Percentiles rank a stretch among this genome's conserved stretches.
phyloP scores from a whole-genome alignment of 441 rosid species.

The Croton setiger region DNA sequence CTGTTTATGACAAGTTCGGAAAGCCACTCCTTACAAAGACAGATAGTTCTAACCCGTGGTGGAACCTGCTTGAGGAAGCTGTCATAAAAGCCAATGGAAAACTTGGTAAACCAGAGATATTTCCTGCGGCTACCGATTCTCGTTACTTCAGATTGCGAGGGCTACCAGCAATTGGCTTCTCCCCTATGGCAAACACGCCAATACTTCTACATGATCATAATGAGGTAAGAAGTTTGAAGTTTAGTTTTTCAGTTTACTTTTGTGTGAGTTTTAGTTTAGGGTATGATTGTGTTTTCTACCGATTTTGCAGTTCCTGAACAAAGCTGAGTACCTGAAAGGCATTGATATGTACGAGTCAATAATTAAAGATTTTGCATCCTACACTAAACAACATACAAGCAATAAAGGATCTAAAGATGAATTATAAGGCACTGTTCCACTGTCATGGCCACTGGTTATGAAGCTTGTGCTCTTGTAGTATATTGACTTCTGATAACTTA shows the following conservation, averaged over 20 bases:
- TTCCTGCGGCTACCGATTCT: constrained; percentile 89
- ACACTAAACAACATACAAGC: constrained; percentile 25
- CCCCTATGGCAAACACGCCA: constrained; percentile 94
- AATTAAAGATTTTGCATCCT: constrained; percentile 61
- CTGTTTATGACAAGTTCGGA: constrained; percentile 37
- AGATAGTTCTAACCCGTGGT: constrained; percentile 81
- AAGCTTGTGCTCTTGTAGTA: constrained; percentile 11
- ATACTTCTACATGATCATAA: constrained; percentile 87
- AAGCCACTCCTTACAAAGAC: constrained; percentile 52
- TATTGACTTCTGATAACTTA: background rate
- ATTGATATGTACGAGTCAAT: constrained; percentile 69
- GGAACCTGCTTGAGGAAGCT: constrained; percentile 75
- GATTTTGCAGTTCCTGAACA: constrained; percentile 66
- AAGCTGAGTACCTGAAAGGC: constrained; percentile 80
- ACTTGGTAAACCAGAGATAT: constrained; percentile 69
- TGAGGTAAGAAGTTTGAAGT: constrained; percentile 51
- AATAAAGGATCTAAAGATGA: constrained; percentile 28
- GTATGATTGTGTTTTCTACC: constrained; percentile 7
- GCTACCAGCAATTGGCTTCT: constrained; percentile 83
- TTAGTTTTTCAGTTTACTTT: background rate
- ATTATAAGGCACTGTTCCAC: constrained; percentile 12
- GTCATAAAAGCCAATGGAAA: constrained; percentile 66
- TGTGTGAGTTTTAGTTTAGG: too few species aligned
- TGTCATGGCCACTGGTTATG: background rate
- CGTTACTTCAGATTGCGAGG: constrained; percentile 65